A percentile compares a stretch with the other conserved stretches of the same genome.
phyloP scores from a whole-genome alignment of 176 grass and related monocot genomes.

The Hyparrhenia diplandra region DNA sequence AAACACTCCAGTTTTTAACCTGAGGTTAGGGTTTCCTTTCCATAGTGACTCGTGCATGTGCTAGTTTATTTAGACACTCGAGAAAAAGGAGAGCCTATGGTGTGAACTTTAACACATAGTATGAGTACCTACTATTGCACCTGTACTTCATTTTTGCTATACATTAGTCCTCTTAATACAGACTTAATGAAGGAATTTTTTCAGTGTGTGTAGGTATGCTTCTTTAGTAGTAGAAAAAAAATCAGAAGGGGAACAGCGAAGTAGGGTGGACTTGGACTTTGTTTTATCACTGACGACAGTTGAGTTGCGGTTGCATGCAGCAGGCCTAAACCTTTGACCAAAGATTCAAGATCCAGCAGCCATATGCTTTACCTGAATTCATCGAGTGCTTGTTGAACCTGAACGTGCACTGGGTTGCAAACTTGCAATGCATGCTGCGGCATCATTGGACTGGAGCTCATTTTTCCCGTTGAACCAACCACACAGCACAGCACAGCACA shows the following conservation, averaged over 20 bases:
- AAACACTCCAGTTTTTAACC: background rate
- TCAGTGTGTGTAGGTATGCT: too few species aligned
- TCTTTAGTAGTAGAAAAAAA: too few species aligned
- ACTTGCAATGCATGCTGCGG: too few species aligned
- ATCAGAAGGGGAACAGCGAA: too few species aligned
- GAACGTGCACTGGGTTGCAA: too few species aligned
- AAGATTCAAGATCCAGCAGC: constrained; percentile 15
- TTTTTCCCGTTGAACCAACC: background rate
- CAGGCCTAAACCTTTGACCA: constrained; percentile 24
- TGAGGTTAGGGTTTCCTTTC: background rate
- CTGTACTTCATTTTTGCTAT: too few species aligned
- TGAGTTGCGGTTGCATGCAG: background rate
- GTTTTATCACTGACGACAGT: constrained; percentile 13
- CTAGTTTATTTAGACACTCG: too few species aligned
- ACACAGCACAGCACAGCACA: background rate
- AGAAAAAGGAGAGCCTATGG: too few species aligned
- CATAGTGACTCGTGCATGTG: background rate
- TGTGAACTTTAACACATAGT: too few species aligned
- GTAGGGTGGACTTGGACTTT: background rate
- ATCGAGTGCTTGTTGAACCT: background rate
- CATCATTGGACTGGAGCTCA: background rate
- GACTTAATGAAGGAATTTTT: too few species aligned
- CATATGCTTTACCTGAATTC: background rate
- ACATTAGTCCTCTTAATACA: too few species aligned
- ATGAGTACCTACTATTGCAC: too few species aligned